Evolutionary conservation across 306 rosid species (phyloP).

Genomic region (Prunus dulcis): DNA sequence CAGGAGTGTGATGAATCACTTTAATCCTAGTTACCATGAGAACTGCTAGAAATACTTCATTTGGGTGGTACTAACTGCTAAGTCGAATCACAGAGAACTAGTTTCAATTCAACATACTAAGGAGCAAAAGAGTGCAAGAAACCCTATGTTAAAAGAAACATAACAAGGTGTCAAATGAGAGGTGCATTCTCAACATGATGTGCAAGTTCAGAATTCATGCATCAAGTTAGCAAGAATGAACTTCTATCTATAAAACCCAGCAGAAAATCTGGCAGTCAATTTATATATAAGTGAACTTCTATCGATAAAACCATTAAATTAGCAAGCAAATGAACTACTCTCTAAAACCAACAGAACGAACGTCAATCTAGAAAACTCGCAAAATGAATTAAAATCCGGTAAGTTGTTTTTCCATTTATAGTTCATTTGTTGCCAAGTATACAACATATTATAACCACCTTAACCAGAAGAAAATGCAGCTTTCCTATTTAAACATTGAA

Average conservation of each 20-base stretch:
- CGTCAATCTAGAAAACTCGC: not conserved
- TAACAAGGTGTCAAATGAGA: not conserved
- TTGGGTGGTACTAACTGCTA: not conserved
- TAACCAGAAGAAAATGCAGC: slow-evolving; percentile 20
- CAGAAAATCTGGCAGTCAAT: not conserved
- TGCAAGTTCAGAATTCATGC: not conserved
- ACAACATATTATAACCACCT: slow-evolving; percentile 14
- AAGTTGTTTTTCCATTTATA: slow-evolving; percentile 3
- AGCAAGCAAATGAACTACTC: not conserved
- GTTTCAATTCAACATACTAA: too few species aligned
- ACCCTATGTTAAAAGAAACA: not conserved
- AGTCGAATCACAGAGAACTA: not conserved
- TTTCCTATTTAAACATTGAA: slow-evolving; percentile 15
- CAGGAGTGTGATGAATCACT: not conserved
- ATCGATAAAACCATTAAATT: not conserved
- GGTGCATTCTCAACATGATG: not conserved
- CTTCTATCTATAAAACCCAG: not conserved
- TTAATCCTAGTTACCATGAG: not conserved
- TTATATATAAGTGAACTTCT: not conserved
- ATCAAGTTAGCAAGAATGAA: not conserved
- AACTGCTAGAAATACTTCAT: not conserved
- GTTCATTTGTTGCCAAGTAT: slow-evolving; percentile 4
- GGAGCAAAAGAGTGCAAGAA: not conserved
- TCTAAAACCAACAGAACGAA: not conserved
- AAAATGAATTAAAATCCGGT: not conserved